These are phyloP conservation scores for Trypanosoma congolense DNA, from an alignment of 208 protist genomes.

Conservation along the genomic window DNA sequence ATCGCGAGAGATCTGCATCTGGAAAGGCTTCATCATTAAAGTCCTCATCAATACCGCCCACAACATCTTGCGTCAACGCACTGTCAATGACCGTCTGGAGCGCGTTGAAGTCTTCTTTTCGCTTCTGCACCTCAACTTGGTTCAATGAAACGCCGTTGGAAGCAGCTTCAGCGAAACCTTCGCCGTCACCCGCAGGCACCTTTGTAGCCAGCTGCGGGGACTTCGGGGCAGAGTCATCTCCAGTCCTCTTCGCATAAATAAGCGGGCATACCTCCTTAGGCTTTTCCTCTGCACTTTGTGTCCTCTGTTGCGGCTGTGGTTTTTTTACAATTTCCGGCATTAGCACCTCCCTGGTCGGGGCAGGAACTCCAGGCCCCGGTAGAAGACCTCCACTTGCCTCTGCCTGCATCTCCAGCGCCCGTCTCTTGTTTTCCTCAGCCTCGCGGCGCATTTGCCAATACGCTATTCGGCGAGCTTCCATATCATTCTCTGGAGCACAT, in stretches of 20 bases:
- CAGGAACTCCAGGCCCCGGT: background rate
- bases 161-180: background rate
- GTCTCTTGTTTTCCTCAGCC: conserved; percentile 76
- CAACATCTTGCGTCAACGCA: conserved; percentile 25
- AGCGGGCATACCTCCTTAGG: background rate
- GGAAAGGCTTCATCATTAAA: conserved; percentile 64
- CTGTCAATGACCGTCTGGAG: conserved; percentile 63
- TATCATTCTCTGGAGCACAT: conserved; percentile 48
- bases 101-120: conserved; percentile 62
- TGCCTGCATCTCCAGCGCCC: conserved; percentile 43
- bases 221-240: background rate
- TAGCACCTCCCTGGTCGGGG: background rate
- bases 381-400: background rate
- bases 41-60: conserved; percentile 28
- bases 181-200: background rate
- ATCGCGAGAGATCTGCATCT: conserved; percentile 50
- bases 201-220: background rate
- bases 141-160: background rate
- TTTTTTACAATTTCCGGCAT: background rate
- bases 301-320: background rate
- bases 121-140: conserved; percentile 7
- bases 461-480: conserved; percentile 60
- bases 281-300: background rate
- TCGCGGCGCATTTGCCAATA: conserved; percentile 90
- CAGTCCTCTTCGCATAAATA: background rate